Evolutionary conservation across 192 early-diverging fungal species (phyloP), one percentile per base, ranked within the genome.

Genomic region (Tieghemiomyces parasiticus): DNA sequence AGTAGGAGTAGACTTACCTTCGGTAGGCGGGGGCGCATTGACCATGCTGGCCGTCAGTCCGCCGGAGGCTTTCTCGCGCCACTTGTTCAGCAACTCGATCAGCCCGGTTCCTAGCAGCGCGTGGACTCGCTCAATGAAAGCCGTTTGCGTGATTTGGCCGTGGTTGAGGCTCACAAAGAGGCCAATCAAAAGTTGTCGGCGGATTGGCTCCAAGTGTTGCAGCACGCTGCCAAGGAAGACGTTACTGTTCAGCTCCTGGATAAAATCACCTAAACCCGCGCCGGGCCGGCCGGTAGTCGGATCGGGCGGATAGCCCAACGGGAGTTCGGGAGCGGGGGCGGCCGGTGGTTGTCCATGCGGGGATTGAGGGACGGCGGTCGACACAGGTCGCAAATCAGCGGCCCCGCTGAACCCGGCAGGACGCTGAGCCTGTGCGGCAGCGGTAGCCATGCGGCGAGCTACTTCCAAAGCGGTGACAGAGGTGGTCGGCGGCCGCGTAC

Each of bases 91-190:
- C n/a, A 58, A 34, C 16, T 58, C 32, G 4, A 34, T 30, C 13
- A 58, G 30, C n/a, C 26, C 33, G 24, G 55, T 19, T n/a, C 55
- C 55, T 4, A 58, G n/a, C 35, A 58, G 24, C 19, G 20, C n/a
- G 6, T 58, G 55, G 34, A 58, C 55, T 24, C 26, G 34, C 19
- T 35, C 22, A 28, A 35, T 58, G 32, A 58, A 58, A 12, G 34
- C 34, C 8, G 34, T 34, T 26, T 58, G 55, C n/a, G 33, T 35
- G 26, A 58, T 31, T 34, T 31, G 0, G 33, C 55, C 55, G 33
- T 58, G 55, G 26, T 58, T 58, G 22, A 58, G 35, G 22, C 22
- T 20, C 32, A 58, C 33, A 38, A 58, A 58, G 34, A 58, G 55
- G n/a, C 16, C 20, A 25, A 58, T 38, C 0, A 58, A 34, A 10